Evolutionary conservation across 2,329 filamentous ascomycete genomes (phyloP), one percentile per base, ranked within the genome.

Genomic region (Coniella vitis): DNA sequence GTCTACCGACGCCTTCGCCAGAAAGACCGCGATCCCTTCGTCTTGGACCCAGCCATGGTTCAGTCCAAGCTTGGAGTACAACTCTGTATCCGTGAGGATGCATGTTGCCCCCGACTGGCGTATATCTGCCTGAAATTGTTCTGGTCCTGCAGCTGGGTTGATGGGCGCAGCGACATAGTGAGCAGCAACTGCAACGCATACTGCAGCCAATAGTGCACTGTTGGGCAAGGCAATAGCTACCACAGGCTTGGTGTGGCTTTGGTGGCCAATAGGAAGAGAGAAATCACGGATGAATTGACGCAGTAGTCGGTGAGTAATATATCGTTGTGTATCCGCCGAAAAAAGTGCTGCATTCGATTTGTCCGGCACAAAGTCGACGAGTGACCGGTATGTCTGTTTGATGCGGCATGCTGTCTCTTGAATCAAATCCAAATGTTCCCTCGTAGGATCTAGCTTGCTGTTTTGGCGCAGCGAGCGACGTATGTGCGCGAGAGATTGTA

Each of bases 61-160:
- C 10, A 53, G 32, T 3, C 25, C 44, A 3, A 53, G 44, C 29
- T 51, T 53, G 1, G 21, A 21, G 13, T 38, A 53, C 7, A 42
- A 48, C 12, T 53, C 51, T 7, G 29, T 31, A 3, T 48, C 51
- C 1, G 51, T 53, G 8, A 53, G 44, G 17, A 53, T 53, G 44
- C 48, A 53, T 32, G 17, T 42, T 7, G 51, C 47, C 0, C 51
- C 51, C 17, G 48, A 43, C 13, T 51, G 51, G 17, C 47, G 38
- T 2, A 57, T 47, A 39, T 57, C 56, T 10, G 55, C 54, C 25
- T 55, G 51, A 17, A 57, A 52, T 4, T 55, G 53, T 29, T 55
- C 42, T 20, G 51, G 42, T 1, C 54, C 48, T 2, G 52, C 47
- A 4, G 52, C 47, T 7, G 51, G 51, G 34, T 55, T 52, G 21